Percentiles rank a stretch among this genome's conserved stretches.
These are phyloP conservation scores for Plectosphaerella plurivora DNA, from an alignment of 2,329 filamentous ascomycete genomes.

Conservation along the genomic window DNA sequence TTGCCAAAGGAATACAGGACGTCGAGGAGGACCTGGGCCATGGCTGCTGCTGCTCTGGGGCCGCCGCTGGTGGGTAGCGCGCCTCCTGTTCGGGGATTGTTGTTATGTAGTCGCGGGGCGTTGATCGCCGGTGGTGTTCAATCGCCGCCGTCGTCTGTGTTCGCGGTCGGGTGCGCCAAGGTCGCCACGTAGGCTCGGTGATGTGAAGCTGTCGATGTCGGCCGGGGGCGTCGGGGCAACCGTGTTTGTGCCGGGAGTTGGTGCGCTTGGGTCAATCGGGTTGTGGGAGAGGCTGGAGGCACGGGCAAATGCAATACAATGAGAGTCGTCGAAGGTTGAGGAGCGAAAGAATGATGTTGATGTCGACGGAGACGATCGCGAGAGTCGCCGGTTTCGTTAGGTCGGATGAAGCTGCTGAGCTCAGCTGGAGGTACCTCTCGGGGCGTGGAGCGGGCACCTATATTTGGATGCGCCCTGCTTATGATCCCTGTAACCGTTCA, in stretches of 20 bases:
- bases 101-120: background rate
- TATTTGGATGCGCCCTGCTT: background rate
- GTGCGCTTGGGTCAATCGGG: too few relatives aligned
- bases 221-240: background rate
- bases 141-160: background rate
- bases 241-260: too few relatives aligned
- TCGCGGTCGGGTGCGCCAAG: background rate
- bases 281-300: too few relatives aligned
- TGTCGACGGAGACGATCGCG: too few relatives aligned
- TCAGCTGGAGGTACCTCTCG: background rate
- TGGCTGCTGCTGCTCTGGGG: conserved; percentile 27
- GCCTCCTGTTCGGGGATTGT: background rate
- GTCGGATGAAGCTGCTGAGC: background rate
- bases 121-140: background rate
- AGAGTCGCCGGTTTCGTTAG: too few relatives aligned
- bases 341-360: too few relatives aligned
- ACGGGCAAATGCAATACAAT: too few relatives aligned
- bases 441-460: background rate
- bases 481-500: background rate
- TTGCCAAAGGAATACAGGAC: conserved; percentile 87
- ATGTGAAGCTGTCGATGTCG: background rate
- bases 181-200: background rate
- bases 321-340: too few relatives aligned
- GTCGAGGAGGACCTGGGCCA: conserved; percentile 84
- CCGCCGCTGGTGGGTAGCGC: background rate